Base-by-base conservation (phyloP, 2,329 filamentous ascomycete species). In the Alternaria ethzedia region DNA sequence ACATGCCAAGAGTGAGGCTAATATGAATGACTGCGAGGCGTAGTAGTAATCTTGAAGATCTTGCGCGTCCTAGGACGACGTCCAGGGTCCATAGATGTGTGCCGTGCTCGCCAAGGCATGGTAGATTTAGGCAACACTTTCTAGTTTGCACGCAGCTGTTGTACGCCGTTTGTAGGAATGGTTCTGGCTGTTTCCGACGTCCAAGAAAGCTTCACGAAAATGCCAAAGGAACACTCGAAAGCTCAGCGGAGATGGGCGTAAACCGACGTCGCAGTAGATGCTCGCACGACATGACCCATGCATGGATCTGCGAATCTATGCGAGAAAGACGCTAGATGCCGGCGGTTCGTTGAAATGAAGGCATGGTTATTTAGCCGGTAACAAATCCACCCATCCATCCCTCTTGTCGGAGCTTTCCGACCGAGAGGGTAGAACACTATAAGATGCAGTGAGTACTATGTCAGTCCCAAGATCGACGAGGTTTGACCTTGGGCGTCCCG, bases 351-450 rank as follows among this genome's bases (percentile, higher is more conserved):
- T 23, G 30, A 15, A 52, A 46, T n/a, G n/a, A 36, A 46, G 56
- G 52, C 43, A 44, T n/a, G n/a, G 47, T 57, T 41, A 70, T 71
- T 74, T 69, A 73, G 64, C 74, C 72, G 72, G 70, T 55, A 57
- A 23, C 21, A 54, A 70, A 63, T 62, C 51, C 59, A 41, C 36
- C 36, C 36, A 41, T 17, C 36, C 36, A 41, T 41, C 49, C 21
- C n/a, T 56, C 54, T 68, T 74, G 21, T 70, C 67, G 54, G 61
- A 50, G 32, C 49, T 66, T 50, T 68, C 59, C 61, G 63, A 61
- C 64, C 63, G 64, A 58, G 60, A 46, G 36, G 21, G 13, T 28
- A 51, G 52, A 59, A 50, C 54, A 66, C 30, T 61, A 61, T 63
- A 28, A 25, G 23, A 30, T 44, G 44, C 30, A 52, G 47, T 36